These are phyloP conservation scores for Fusarium foetens DNA, from an alignment of 2,329 filamentous ascomycete species.

Conservation along the genomic window DNA sequence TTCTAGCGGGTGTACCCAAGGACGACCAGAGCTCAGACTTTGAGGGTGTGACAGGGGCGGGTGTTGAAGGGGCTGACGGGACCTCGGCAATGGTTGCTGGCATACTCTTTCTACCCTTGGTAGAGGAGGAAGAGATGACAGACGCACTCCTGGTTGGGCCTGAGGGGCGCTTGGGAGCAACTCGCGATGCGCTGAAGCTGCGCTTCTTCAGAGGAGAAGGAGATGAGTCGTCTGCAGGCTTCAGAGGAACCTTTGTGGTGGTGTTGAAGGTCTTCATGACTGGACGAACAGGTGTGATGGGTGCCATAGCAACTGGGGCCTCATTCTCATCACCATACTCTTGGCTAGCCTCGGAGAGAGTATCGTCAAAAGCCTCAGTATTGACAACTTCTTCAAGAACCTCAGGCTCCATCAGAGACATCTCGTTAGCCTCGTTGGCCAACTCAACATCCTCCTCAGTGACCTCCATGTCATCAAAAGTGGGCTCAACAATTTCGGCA, in stretches of 20 bases:
- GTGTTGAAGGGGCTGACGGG: slow-evolving; percentile 47
- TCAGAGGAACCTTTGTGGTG: slow-evolving; percentile 80
- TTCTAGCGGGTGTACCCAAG: slow-evolving; percentile 65
- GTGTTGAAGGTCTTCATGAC: slow-evolving; percentile 70
- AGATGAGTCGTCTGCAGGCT: slow-evolving; percentile 70
- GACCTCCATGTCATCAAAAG: slow-evolving; percentile 58
- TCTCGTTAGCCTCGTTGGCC: slow-evolving; percentile 67
- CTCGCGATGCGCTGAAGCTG: slow-evolving; percentile 61
- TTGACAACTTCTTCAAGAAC: slow-evolving; percentile 51
- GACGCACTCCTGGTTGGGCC: slow-evolving; percentile 60
- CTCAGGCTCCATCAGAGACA: slow-evolving; percentile 64
- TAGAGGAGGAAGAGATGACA: slow-evolving; percentile 65
- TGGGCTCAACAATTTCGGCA: slow-evolving; percentile 43
- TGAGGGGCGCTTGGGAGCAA: slow-evolving; percentile 56
- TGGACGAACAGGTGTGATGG: slow-evolving; percentile 66
- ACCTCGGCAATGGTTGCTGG: slow-evolving; percentile 32
- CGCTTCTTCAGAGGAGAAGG: slow-evolving; percentile 60
- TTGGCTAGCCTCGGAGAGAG: slow-evolving; percentile 69
- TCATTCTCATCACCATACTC: slow-evolving; percentile 75
- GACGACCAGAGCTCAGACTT: slow-evolving; percentile 65
- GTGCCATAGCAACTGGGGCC: slow-evolving; percentile 60
- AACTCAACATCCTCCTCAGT: slow-evolving; percentile 68
- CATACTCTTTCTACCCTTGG: slow-evolving; percentile 53
- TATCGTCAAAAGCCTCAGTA: slow-evolving; percentile 55
- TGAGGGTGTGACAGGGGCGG: slow-evolving; percentile 53